Evolutionary conservation across 169 alveolate genomes (phyloP), one percentile per base, ranked within the genome.

Genomic region (Pseudocohnilembus persalinus): DNA sequence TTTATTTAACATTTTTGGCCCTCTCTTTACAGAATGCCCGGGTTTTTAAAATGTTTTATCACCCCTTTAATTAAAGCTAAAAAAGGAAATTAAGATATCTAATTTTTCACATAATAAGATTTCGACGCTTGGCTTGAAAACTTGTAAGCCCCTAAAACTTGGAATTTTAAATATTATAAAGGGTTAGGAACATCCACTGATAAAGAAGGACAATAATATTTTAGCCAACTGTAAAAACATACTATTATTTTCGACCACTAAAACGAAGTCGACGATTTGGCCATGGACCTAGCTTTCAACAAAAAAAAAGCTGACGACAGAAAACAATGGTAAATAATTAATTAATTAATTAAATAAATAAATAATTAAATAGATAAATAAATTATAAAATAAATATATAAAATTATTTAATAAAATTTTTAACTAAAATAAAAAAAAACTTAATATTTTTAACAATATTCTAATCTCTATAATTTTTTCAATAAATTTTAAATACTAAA

Each of bases 1-100:
- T 95, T 99, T 94, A 95, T 99, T 74, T 99, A 98, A 86, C 96
- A 97, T 82, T 99, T 98, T 93, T 99, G 99, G 99, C 99, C 99
- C 0, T 93, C 98, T 29, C 89, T 99, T 77, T 92, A 98, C 72
- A 96, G 97, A 90, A 96, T 95, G 91, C 95, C 94, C 78, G 99
- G 99, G 0, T 99, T 99, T 88, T 90, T 99, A 73, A 95, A 97
- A 85, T 99, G 98, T 91, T 99, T 99, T 93, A 98, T 98, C n/a
- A 99, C 99, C 0, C 99, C 99, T 20, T 98, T 99, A 65, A 99
- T 99, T 31, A 99, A 98, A 89, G 79, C 65, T 28, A 73, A 73
- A 31, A 86, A 74, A 86, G 74, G 84, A 11, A 81, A 74, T 26
- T 93, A 95, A 83, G 98, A 92, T 30, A 77, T 90, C 68, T 94